Evolutionary conservation across 2,329 filamentous ascomycete species (phyloP), one percentile per base, ranked within the genome.

Genomic region (Cyclaneusma minus): DNA sequence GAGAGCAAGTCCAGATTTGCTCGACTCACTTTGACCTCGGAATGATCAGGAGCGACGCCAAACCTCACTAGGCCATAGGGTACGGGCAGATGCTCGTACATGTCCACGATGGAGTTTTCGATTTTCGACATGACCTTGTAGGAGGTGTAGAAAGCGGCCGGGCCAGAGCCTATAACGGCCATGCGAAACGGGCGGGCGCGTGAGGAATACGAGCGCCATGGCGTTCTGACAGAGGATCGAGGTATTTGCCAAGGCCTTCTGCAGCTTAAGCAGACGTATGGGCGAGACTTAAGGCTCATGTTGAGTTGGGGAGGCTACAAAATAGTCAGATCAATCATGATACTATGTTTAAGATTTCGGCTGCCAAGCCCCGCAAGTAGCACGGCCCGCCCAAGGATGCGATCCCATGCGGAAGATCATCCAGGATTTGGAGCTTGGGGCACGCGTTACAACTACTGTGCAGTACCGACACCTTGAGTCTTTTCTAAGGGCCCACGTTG

Each of bases 11-110:
- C 21, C 12, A 22, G 13, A 31, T 31, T 27, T 6, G 24, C 6
- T 25, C 23, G 21, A 25, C 54, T 33, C 56, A 89, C 83, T 70
- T 98, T 98, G 39, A 98, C 89, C 56, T 98, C 87, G 1, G 89
- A 87, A 53, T 98, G 89, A 49, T 98, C 89, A 4, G 89, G 89
- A n/a, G 89, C 91, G 31, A 98, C 89, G 6, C 89, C 89, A 45
- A 89, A 93, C 29, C 89, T 67, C 25, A 92, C 85, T 29, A 98
- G 64, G 1, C 89, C 89, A 47, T 82, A 98, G 0, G 89, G 89
- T 4, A 92, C 84, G 0, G 89, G 89, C 20, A 95, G 56, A 15
- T 82, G 72, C 54, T 98, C 89, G 47, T 92, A 98, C 87, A 98
- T 95, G 52, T 95, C 87, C 13, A 98, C 66, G 26, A 68, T 64